Base-by-base conservation (phyloP, 805 yeast genomes). In the Kregervanrija delftensis region DNA sequence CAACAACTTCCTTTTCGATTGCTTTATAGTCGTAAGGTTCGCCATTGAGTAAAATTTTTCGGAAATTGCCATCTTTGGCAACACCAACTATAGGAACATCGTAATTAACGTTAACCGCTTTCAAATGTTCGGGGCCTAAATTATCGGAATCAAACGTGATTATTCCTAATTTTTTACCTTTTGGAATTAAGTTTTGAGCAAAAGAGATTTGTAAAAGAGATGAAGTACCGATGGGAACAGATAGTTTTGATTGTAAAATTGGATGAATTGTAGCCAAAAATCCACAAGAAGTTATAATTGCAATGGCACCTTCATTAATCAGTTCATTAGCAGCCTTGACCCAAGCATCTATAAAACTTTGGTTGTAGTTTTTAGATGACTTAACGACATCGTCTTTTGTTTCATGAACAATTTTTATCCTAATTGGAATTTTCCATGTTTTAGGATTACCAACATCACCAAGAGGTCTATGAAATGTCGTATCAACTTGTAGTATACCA, bases 231-330 rank as follows among this genome's bases (percentile, higher is more conserved):
- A 64, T 55, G 15, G 68, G 66, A 37, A 61, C 55, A 10, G 52
- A 46, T 30, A 52, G 50, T 39, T 45, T 44, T 3, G 47, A 47
- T 11, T 54, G 47, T 8, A 63, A 33, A 8, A 55, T 42, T 22
- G 53, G 41, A 35, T 63, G 66, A n/a, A 58, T 43, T 28, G 58
- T 58, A 4, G 66, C 62, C 8, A 63, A 52, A 47, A 63, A 64
- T 12, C 66, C 67, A 50, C 67, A 64, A 2, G 65, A 57, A 8
- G 65, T 61, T 32, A 61, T 57, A 11, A 61, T 49, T n/a, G 64
- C 67, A 36, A 59, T 46, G 4, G 65, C 66, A 9, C 66, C 68
- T 34, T 56, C 53, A 1, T 49, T 52, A 5, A 54, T 57, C 13
- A 62, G 47, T 14, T 48, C 49, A 12, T 49, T 38, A 22, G 58